phyloP scores from a whole-genome alignment of 345 rosid genomes.

The Hirschfeldia incana region DNA sequence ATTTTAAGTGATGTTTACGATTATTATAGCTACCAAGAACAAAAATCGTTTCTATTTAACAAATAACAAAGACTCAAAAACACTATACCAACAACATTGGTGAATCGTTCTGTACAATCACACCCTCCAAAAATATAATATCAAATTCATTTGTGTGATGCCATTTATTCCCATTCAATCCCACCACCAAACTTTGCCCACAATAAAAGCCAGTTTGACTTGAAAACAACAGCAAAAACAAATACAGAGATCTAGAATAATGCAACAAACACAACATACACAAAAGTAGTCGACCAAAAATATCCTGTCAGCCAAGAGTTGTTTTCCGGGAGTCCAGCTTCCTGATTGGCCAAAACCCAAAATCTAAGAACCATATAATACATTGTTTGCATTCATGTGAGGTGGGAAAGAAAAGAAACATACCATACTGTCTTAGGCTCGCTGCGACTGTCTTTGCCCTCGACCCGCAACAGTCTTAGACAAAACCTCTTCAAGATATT shows the following conservation, averaged over 20 bases:
- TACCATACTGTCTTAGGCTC: conserved; percentile 19
- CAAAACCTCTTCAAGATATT: conserved; percentile 50
- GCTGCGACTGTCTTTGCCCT: conserved; percentile 33
- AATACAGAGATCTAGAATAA: not conserved
- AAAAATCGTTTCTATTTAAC: not conserved
- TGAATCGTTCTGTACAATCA: conserved; percentile 20
- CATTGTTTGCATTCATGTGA: conserved; percentile 11
- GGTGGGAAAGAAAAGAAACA: conserved; percentile 2
- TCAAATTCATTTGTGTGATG: not conserved
- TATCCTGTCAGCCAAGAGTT: not conserved
- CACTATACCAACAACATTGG: conserved; percentile 12
- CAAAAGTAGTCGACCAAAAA: conserved; percentile 16
- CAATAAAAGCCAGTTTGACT: conserved; percentile 11
- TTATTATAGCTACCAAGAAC: not conserved
- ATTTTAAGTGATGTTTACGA: not conserved
- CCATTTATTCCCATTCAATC: conserved; percentile 20
- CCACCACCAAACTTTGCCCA: conserved; percentile 23
- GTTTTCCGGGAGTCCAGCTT: not conserved
- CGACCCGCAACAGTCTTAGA: conserved; percentile 28
- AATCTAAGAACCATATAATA: conserved; percentile 13
- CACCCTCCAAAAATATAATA: not conserved
- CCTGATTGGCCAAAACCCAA: conserved; percentile 9
- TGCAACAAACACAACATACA: conserved; percentile 24
- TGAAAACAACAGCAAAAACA: not conserved
- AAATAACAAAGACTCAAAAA: not conserved